Conservation (phyloP, 805 yeast genomes). For the Candida methanosorbosa region DNA sequence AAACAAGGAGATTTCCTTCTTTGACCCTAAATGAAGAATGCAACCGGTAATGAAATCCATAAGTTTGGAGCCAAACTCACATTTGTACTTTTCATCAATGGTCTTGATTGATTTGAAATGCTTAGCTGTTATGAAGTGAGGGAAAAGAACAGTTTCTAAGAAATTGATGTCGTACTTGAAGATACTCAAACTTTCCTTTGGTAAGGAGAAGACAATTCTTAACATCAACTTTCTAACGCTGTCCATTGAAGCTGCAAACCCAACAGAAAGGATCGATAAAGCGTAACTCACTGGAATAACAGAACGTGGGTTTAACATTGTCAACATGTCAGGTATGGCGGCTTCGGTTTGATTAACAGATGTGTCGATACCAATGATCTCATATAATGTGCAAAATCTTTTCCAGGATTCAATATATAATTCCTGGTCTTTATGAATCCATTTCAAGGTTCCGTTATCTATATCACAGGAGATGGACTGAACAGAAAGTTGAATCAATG, state of each 20-base stretch:
- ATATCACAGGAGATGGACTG: conserved; percentile 30
- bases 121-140: conserved; percentile 53
- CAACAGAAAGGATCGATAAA: conserved; percentile 63
- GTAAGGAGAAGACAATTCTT: conserved; percentile 45
- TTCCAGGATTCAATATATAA: conserved; percentile 51
- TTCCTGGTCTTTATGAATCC: conserved; percentile 27
- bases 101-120: conserved; percentile 39
- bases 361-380: conserved; percentile 76
- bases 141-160: conserved; percentile 38
- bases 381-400: conserved; percentile 64
- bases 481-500: conserved; percentile 56
- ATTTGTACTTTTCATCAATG: conserved; percentile 24
- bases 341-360: conserved; percentile 82
- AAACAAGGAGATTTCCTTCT: conserved; percentile 9
- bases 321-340: conserved; percentile 54
- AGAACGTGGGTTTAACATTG: conserved; percentile 40
- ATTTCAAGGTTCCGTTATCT: conserved; percentile 30
- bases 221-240: conserved; percentile 61
- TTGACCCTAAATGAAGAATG: conserved; percentile 19
- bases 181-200: conserved; percentile 33
- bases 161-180: conserved; percentile 35
- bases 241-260: conserved; percentile 69
- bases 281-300: conserved; percentile 65
- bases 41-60: conserved; percentile 34
- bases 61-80: conserved; percentile 52